Evolutionary conservation across 768 basidiomycete genomes (phyloP).

Genomic region (Mycena amicta): DNA sequence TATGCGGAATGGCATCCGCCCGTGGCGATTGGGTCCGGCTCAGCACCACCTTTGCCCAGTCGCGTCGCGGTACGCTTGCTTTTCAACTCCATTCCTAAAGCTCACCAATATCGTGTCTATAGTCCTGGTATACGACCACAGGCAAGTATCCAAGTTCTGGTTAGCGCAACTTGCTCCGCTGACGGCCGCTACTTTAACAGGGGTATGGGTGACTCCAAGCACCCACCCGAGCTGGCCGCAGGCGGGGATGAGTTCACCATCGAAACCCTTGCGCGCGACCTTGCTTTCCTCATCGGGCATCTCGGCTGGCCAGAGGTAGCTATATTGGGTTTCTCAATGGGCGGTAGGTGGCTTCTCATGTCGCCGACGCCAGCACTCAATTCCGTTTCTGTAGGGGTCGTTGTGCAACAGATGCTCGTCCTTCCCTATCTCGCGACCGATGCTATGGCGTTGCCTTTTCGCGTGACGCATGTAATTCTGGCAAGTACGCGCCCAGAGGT

Average conservation of each 20-base stretch:
- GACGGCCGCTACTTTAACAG: conserved; percentile 34
- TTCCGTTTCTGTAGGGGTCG: conserved; percentile 21
- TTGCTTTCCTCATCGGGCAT: conserved; percentile 26
- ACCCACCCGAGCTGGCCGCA: conserved; percentile 8
- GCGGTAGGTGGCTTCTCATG: conserved; percentile 22
- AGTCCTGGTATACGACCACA: conserved; percentile 32
- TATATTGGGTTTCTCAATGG: conserved; percentile 33
- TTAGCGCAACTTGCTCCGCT: too few species aligned
- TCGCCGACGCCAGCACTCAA: too few species aligned
- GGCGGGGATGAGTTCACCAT: conserved; percentile 28
- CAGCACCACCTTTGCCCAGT: conserved; percentile 20
- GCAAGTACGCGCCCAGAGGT: conserved; percentile 19
- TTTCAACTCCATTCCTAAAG: not conserved
- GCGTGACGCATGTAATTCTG: conserved; percentile 29
- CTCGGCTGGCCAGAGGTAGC: conserved; percentile 29
- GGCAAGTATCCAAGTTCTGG: too few species aligned
- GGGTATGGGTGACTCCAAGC: conserved; percentile 30
- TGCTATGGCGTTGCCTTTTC: conserved; percentile 27
- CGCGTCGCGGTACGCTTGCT: conserved; percentile 24
- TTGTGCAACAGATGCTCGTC: conserved; percentile 30
- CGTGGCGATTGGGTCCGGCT: conserved; percentile 26
- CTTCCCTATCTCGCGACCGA: conserved; percentile 27
- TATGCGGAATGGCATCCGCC: conserved; percentile 25
- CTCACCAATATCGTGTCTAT: not conserved
- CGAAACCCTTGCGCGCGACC: conserved; percentile 30